Evolutionary conservation across 352 stramenopile species (phyloP), one percentile per base, ranked within the genome.

Genomic region (Globisporangium parvum): DNA sequence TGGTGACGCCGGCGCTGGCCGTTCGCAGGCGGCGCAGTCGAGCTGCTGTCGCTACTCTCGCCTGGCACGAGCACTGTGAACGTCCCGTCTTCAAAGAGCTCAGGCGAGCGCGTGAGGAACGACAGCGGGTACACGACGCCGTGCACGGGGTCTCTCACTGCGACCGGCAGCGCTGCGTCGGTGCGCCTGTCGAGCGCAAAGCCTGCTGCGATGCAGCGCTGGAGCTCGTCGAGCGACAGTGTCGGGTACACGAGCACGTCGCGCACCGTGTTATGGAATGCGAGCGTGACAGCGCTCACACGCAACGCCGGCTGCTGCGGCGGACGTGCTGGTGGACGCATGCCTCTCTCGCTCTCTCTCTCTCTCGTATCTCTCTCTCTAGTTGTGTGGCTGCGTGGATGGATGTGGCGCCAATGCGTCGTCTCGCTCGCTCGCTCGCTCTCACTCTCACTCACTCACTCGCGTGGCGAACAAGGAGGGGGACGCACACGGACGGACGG

Each of bases 91-190:
- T 77, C 66, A 56, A 93, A 93, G 8, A 80, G 52, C 51, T 70
- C 62, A 0, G 80, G 80, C 23, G 70, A 70, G 49, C 62, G 70
- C 23, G 69, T 69, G 35, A 93, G 53, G 33, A 93, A 69, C 59
- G 83, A 91, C 26, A 89, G 58, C 55, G 83, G 80, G 55, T 83
- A 91, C 37, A 89, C 68, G 10, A 89, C 67, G 65, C 65, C 49
- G 39, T 55, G 53, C 15, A 58, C 49, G 28, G 52, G 39, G 33
- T 79, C 60, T 40, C 62, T 64, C 52, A 77, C 50, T 20, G 72
- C 69, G 31, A 75, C 55, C 20, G 51, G 52, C 9, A 21, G 5
- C 2, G n/a, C 11, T 51, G 11, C 28, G 39, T n/a, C 53, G 33
- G 54, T 35, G 10, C 45, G 28, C 24, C 28, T 35, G 9, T 28